Evolutionary conservation across 202 grass and related monocot species (phyloP).

Genomic region (Cymbopogon flexuosus): DNA sequence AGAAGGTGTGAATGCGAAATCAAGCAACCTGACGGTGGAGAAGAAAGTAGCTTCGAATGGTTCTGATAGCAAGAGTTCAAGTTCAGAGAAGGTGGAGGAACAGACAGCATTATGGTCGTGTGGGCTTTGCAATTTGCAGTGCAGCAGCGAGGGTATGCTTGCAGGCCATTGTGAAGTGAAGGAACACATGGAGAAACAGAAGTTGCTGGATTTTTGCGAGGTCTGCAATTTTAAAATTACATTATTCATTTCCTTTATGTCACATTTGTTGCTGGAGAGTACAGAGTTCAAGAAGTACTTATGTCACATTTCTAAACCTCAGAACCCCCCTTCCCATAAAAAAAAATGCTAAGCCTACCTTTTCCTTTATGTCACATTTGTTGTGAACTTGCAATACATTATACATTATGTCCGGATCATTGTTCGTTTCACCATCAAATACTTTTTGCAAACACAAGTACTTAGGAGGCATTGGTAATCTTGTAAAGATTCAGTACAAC

Average conservation of each 20-base stretch:
- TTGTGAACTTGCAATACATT: no score
- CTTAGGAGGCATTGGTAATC: no score
- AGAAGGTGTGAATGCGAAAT: not conserved
- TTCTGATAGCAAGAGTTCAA: not conserved
- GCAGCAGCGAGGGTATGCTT: not conserved
- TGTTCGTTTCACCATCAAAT: not conserved
- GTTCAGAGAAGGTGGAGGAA: not conserved
- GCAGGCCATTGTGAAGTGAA: not conserved
- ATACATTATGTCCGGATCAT: not conserved
- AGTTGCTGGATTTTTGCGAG: not conserved
- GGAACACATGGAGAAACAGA: not conserved
- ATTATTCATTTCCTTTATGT: no score
- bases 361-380: no score
- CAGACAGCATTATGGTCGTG: not conserved
- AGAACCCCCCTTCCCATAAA: no score
- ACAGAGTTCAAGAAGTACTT: conserved; percentile 20
- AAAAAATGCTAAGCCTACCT: no score
- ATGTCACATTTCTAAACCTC: no score
- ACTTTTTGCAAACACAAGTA: not conserved
- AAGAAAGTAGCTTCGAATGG: not conserved
- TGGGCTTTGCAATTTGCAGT: not conserved
- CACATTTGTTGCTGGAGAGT: not conserved
- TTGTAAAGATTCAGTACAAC: not conserved
- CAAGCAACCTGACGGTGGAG: not conserved
- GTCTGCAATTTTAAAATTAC: not conserved